Evolutionary conservation across 2,329 filamentous ascomycete genomes (phyloP), one percentile per base, ranked within the genome.

Genomic region (Periconia macrospinosa): DNA sequence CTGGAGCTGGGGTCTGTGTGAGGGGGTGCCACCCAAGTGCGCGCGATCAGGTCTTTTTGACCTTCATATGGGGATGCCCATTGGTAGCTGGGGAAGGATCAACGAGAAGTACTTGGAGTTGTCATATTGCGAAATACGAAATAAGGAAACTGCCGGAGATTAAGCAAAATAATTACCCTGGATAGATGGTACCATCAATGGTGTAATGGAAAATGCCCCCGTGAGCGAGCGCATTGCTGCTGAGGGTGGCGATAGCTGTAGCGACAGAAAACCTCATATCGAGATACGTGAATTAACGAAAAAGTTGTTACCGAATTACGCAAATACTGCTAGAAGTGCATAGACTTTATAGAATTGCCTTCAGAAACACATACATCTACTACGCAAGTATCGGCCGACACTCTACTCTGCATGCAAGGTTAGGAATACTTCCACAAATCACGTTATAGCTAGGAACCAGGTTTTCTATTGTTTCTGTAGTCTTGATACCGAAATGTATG

Each of bases 41-140:
- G 54, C 19, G 53, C 50, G 46, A 56, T 56, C 27, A 53, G 17
- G 27, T 56, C 42, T 27, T 35, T 43, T 42, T 56, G 54, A 10
- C 33, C 37, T 35, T 49, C 43, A 9, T 33, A 20, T 27, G 54
- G 46, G 7, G 44, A 19, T 11, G 41, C 18, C 50, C 46, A 56
- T 10, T 49, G 19, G n/a, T 55, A 55, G 14, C 53, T 55, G 15
- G 10, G 7, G 14, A 10, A 2, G 10, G 14, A 20, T 45, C 43
- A 49, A 35, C 30, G 8, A 18, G 2, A 5, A 6, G 15, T 18
- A 19, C 40, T 48, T 23, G 10, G 8, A 47, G 13, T n/a, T 18
- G 13, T 45, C 6, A 0, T 15, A 19, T 23, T 7, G 30, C 35
- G 2, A 6, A 1, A 13, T 15, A n/a, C 14, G 14, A 18, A 15